Percentiles rank a stretch among this genome's conserved stretches.
phyloP scores from a whole-genome alignment of 352 stramenopile genomes.

The Thraustochytrium sp. region DNA sequence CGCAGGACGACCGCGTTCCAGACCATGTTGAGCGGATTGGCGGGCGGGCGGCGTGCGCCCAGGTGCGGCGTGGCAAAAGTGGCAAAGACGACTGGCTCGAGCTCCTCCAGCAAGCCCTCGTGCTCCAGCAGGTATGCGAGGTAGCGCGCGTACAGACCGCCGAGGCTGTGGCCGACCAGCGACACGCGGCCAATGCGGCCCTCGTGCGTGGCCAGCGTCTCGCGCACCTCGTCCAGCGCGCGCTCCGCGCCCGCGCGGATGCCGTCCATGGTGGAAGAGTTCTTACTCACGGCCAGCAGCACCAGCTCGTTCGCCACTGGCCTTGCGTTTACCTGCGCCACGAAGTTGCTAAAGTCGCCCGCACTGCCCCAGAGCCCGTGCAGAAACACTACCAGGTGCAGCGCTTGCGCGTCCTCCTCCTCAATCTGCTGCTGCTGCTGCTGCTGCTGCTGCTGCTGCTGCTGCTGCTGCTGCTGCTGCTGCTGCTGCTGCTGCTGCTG shows the following conservation, averaged over 20 bases:
- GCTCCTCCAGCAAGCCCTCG: not conserved
- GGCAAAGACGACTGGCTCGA: slow-evolving; percentile 19
- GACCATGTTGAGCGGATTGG: not conserved
- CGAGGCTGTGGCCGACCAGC: slow-evolving; percentile 39
- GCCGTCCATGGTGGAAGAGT: slow-evolving; percentile 23
- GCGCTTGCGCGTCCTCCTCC: not conserved
- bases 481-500: too few relatives aligned
- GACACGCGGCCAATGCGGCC: slow-evolving; percentile 8
- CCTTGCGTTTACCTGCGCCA: not conserved
- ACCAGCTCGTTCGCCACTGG: not conserved
- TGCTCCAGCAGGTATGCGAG: not conserved
- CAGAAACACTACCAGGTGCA: slow-evolving; percentile 38
- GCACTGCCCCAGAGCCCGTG: slow-evolving; percentile 29
- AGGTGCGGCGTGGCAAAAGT: slow-evolving; percentile 40
- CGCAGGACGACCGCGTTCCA: not conserved
- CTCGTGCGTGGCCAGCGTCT: not conserved
- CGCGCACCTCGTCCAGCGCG: not conserved
- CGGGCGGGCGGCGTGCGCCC: not conserved
- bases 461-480: too few relatives aligned
- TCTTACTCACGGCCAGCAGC: not conserved
- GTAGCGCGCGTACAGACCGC: slow-evolving; percentile 40
- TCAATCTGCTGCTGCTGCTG: too few relatives aligned
- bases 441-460: too few relatives aligned
- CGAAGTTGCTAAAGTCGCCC: slow-evolving; percentile 40
- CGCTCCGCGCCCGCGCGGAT: not conserved